Conservation (phyloP, 2,329 filamentous ascomycete species). For the Phoma sp. region DNA sequence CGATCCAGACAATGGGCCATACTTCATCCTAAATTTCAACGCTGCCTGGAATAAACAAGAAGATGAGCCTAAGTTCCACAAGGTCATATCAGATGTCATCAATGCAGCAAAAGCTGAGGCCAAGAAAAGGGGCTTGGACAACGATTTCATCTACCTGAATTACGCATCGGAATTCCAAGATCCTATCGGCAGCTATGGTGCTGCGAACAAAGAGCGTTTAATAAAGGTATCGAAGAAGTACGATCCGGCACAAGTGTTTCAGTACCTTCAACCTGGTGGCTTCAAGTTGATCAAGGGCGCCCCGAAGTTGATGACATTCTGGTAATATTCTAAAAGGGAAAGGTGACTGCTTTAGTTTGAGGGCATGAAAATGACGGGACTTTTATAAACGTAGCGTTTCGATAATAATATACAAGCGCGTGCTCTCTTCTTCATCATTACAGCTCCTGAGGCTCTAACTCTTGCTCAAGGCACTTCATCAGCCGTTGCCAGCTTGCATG, state of each 20-base stretch:
- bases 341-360: no score
- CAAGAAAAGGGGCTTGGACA: conserved; percentile 9
- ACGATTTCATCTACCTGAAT: conserved; percentile 23
- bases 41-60: conserved; percentile 12
- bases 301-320: not conserved
- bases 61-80: conserved; percentile 18
- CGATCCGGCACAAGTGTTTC: conserved; percentile 49
- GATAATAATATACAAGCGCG: no score
- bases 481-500: not conserved
- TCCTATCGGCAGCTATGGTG: conserved; percentile 50
- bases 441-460: no score
- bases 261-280: conserved; percentile 48
- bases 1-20: conserved; percentile 18
- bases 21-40: conserved; percentile 23
- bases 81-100: conserved; percentile 14
- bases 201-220: conserved; percentile 30
- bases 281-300: conserved; percentile 43
- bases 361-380: no score
- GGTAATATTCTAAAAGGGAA: no score
- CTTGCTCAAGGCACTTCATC: no score
- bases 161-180: conserved; percentile 45
- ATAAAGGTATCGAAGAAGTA: conserved; percentile 43
- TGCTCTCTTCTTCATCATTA: no score
- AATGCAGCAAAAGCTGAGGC: conserved; percentile 13
- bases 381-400: no score